A percentile compares a stretch with the other conserved stretches of the same genome.
These are phyloP conservation scores for Sindora glabra DNA, from an alignment of 306 rosid species.

Conservation along the genomic window DNA sequence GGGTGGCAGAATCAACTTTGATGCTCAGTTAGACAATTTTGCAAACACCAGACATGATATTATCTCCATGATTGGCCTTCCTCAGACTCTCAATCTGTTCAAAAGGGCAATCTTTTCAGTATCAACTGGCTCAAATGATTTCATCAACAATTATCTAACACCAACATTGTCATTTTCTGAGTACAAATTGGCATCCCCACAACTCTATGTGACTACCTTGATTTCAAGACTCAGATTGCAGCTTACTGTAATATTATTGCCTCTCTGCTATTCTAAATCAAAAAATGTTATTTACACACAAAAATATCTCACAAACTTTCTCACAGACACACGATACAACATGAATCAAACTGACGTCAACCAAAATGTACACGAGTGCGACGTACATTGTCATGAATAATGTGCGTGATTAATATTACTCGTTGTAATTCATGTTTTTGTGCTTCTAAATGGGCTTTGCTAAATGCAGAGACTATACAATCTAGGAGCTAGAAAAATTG, in stretches of 20 bases:
- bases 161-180: conserved; percentile 24
- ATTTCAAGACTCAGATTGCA: conserved; percentile 45
- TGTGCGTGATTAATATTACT: no score
- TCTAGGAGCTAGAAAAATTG: conserved; percentile 48
- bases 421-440: no score
- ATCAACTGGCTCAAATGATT: conserved; percentile 64
- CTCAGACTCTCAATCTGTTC: conserved; percentile 26
- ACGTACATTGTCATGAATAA: no score
- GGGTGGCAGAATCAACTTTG: conserved; percentile 61
- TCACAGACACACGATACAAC: no score
- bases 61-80: conserved; percentile 36
- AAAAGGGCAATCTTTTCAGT: conserved; percentile 40
- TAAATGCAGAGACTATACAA: conserved; percentile 46
- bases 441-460: no score
- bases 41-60: conserved; percentile 63
- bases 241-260: conserved; percentile 31
- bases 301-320: not conserved
- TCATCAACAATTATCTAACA: conserved; percentile 53
- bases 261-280: not conserved
- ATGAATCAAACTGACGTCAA: no score
- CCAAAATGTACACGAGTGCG: no score
- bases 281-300: not conserved
- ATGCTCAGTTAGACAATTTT: conserved; percentile 54
- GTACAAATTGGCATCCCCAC: conserved; percentile 21
- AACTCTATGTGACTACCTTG: conserved; percentile 39